phyloP scores from a whole-genome alignment of 208 protist genomes.

The Leishmania martiniquensis region DNA sequence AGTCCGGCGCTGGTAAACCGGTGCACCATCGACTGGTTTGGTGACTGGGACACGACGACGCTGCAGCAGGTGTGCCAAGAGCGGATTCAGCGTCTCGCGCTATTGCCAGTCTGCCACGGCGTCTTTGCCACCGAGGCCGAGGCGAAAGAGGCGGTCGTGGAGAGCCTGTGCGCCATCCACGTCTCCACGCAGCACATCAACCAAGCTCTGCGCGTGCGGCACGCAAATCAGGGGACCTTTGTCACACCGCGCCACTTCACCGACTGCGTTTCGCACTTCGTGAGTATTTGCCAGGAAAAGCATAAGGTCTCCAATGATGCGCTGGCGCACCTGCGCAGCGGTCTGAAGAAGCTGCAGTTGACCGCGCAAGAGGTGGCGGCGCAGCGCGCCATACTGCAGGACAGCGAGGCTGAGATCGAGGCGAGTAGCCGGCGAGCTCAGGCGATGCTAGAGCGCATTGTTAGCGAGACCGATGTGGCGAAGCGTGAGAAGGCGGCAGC shows the following conservation, averaged over 20 bases:
- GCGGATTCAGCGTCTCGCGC: constrained; percentile 91
- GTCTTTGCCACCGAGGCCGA: constrained; percentile 51
- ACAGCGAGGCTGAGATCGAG: constrained; percentile 82
- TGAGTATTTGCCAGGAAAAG: constrained; percentile 95
- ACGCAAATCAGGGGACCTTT: constrained; percentile 91
- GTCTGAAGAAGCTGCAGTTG: constrained; percentile 94
- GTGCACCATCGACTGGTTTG: constrained; percentile 99
- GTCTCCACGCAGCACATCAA: constrained; percentile 89
- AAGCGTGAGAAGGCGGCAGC: constrained; percentile 84
- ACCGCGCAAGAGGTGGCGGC: constrained; percentile 91
- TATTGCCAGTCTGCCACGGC: constrained; percentile 67
- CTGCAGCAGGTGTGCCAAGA: constrained; percentile 94
- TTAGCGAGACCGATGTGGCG: constrained; percentile 83
- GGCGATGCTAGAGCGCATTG: constrained; percentile 87
- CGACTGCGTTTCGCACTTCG: constrained; percentile 97
- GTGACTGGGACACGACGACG: constrained; percentile 96
- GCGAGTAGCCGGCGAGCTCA: constrained; percentile 81
- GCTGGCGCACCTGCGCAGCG: constrained; percentile 96
- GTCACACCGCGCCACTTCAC: constrained; percentile 99
- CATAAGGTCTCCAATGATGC: constrained; percentile 92
- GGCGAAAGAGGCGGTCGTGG: constrained; percentile 78
- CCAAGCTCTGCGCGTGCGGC: constrained; percentile 57
- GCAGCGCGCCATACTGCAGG: constrained; percentile 82
- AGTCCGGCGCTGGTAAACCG: constrained; percentile 99
- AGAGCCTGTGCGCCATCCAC: constrained; percentile 94